Evolutionary conservation across 371 early-diverging fungal genomes (phyloP), one percentile per base, ranked within the genome.

Genomic region (Gilbertella persicaria): DNA sequence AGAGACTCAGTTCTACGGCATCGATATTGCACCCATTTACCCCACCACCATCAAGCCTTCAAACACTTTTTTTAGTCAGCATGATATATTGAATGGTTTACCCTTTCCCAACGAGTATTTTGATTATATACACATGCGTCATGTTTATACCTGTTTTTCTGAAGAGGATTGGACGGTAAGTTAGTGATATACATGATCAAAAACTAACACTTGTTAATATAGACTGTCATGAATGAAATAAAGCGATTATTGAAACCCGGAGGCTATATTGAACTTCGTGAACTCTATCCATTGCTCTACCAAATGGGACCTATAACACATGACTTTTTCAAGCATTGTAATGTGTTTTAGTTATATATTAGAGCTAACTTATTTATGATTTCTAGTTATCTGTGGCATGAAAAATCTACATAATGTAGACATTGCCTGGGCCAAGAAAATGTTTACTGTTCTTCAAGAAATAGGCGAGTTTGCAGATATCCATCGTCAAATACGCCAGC

Each of bases 81-180:
- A 60, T 37, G 74, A 85, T 42, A 67, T 82, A 14, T 57, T 75
- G 3, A 45, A 35, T 16, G 79, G 81, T 0, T 55, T 85, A n/a
- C 82, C 79, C 13, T 85, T 66, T 58, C 68, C 74, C 0, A 75
- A 80, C 42, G 60, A 62, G 21, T 51, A 62, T 36, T 84, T 86
- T 66, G 83, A 83, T 51, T 86, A 72, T 56, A 66, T 84, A 23
- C 74, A 78, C 45, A 71, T 82, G 68, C 70, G 78, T 21, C 53
- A 71, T 25, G 71, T 71, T 0, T 73, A 67, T 40, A 53, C 52
- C 12, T 69, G 74, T n/a, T 78, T 71, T 40, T 66, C 69, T 8
- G 30, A 58, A 49, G 25, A 52, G 2, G 69, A 73, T 38, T 62
- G 71, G 57, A 42, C 45, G 42, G 76, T 72, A 70, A 52, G 51